Conservation (phyloP, 371 early-diverging fungal genomes). For the Mortierella sp. region DNA sequence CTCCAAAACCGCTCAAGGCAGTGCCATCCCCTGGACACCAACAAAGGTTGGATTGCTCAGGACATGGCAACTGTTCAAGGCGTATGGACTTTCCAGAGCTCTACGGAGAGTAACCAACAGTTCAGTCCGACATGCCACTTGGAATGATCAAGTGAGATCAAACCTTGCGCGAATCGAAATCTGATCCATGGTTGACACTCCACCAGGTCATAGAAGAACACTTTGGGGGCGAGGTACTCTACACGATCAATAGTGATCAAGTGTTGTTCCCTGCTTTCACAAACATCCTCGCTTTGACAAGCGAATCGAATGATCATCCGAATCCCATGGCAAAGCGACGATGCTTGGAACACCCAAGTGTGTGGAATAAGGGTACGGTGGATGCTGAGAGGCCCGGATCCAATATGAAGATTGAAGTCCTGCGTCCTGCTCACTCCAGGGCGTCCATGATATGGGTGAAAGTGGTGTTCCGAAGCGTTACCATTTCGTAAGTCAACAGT, state of each 20-base stretch:
- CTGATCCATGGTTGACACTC: slow-evolving; percentile 10
- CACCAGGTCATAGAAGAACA: slow-evolving; percentile 24
- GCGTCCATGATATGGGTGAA: not conserved
- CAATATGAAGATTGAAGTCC: slow-evolving; percentile 12
- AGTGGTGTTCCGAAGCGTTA: slow-evolving; percentile 15
- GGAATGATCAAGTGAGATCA: not conserved
- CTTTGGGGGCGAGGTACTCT: not conserved
- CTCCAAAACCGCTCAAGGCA: not conserved
- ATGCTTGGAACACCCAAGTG: not conserved
- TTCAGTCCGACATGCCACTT: slow-evolving; percentile 7
- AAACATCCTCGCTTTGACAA: not conserved
- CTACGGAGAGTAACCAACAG: slow-evolving; percentile 19
- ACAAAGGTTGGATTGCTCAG: too few relatives aligned
- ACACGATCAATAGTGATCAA: not conserved
- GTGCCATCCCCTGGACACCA: not conserved
- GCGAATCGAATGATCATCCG: not conserved
- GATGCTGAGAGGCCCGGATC: not conserved
- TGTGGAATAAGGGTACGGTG: not conserved
- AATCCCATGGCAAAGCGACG: not conserved
- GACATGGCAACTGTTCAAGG: not conserved
- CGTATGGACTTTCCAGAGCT: slow-evolving; percentile 15
- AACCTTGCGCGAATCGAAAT: not conserved
- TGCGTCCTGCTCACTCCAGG: slow-evolving; percentile 11
- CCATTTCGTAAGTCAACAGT: slow-evolving; percentile 51
- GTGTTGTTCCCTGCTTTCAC: too few relatives aligned